Evolutionary conservation across 2,329 filamentous ascomycete genomes (phyloP), one percentile per base, ranked within the genome.

Genomic region (Aphanocladium album): DNA sequence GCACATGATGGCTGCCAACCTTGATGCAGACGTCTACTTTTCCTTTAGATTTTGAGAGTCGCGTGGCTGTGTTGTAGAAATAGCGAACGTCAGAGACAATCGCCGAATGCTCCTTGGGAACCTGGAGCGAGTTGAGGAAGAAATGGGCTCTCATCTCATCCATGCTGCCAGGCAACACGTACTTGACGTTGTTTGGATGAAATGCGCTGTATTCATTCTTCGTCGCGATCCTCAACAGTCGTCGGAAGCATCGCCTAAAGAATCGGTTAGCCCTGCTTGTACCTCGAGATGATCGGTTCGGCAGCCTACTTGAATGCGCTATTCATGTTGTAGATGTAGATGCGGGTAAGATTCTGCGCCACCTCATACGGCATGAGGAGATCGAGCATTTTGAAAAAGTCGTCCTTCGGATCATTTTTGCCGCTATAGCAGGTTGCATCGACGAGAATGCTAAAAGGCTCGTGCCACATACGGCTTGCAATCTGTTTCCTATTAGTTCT

Each of bases 291-390:
- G 35, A 54, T 11, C 49, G 37, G 17, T 41, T 5, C 17, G 7
- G 37, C 60, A 30, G 25, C 76, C 63, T 73, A 83, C 81, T 83
- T 81, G 70, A 87, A 89, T 12, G 85, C 82, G 67, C 83, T 88
- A 67, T 89, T 89, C 86, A 89, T 89, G 68, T 89, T 89, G 72
- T 89, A 89, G 17, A 89, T 79, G 64, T 89, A 89, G 45, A 88
- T 79, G 41, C 85, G 79, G 1, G 81, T 77, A 4, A 89, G 74
- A 62, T 86, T 83, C 56, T 78, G 79, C 1, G 81, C 79, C 49
- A 89, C 71, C 66, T 89, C 87, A 0, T 79, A 78, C 0, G 87
- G 86, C 3, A 83, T 85, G 3, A 89, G 77, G 12, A 82, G 73
- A 67, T 89, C 85, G 9, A 88, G 73, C 66, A 82, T 87, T 57